Evolutionary conservation across 306 rosid species (phyloP).

Genomic region (Trifolium pratense): DNA sequence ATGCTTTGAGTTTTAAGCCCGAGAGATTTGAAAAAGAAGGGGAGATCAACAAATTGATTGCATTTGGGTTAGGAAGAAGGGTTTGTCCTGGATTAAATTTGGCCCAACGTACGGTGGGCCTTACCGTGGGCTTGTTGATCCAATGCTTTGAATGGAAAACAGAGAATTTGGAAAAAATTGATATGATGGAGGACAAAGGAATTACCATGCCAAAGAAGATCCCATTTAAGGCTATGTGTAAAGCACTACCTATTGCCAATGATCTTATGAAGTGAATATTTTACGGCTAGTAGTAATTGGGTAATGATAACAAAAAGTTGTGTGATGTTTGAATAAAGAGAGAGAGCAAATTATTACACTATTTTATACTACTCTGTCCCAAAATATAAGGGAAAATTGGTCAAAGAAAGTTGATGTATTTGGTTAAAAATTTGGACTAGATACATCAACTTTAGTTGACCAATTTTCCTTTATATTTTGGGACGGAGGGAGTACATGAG

Average conservation of each 20-base stretch:
- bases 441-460: too few species aligned
- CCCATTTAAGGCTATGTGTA: slow-evolving; percentile 37
- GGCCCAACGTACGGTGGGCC: slow-evolving; percentile 41
- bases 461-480: too few species aligned
- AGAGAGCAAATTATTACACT: too few species aligned
- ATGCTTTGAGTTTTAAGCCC: slow-evolving; percentile 29
- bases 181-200: slow-evolving; percentile 41
- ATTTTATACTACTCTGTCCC: too few species aligned
- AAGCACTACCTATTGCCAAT: not conserved
- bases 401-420: too few species aligned
- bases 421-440: too few species aligned
- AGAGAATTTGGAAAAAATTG: slow-evolving; percentile 33
- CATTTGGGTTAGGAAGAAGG: slow-evolving; percentile 45
- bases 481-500: too few species aligned
- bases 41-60: slow-evolving; percentile 22
- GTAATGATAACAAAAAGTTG: too few species aligned
- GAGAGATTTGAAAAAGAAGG: slow-evolving; percentile 45
- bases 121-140: slow-evolving; percentile 27
- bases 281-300: too few species aligned
- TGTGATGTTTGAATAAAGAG: too few species aligned
- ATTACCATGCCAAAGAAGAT: slow-evolving; percentile 16
- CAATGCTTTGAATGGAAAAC: slow-evolving; percentile 46
- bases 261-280: not conserved
- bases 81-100: slow-evolving; percentile 40
- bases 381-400: too few species aligned